Evolutionary conservation across 108 stramenopile species (phyloP), one percentile per base, ranked within the genome.

Genomic region (Nitzschia palea): DNA sequence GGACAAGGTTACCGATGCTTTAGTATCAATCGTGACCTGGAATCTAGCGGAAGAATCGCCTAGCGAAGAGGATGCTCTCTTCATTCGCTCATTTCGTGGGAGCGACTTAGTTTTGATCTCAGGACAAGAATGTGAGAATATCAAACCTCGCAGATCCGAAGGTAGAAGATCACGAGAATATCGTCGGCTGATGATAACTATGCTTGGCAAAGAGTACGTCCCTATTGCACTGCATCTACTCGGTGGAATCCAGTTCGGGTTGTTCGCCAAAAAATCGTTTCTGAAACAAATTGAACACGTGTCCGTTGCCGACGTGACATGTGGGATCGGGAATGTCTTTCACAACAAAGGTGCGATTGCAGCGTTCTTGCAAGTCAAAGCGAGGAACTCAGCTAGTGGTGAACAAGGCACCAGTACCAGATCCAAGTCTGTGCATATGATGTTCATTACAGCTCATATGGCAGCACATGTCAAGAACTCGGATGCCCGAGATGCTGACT

Each of bases 291-390:
- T 95, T 44, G 85, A 91, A 67, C 65, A 78, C 44, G 70, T 88
- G 34, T 70, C 77, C 10, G 70, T 95, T 59, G 84, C 84, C 10
- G 94, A 95, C 64, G 94, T 95, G 8, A 84, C 94, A 0, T 95
- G 94, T 67, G 94, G 94, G 0, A 87, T 95, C 47, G 94, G 94
- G 3, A 92, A 92, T 58, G 89, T 92, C 0, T 89, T 95, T 51
- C 94, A 95, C 68, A 95, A 95, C 73, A 95, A 95, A 64, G 94
- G 94, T 17, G 94, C 88, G 29, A 91, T 95, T 45, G 88, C 84
- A 29, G 90, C 89, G 10, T 95, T 88, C 68, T 44, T 94, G 26
- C 65, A 71, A 59, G 43, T 78, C 27, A 89, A 86, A 51, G 74
- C 79, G 40, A 58, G 73, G 34, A 71, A 72, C 27, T 26, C 23